phyloP scores from a whole-genome alignment of 352 stramenopile genomes.

The Phytophthora pistaciae region DNA sequence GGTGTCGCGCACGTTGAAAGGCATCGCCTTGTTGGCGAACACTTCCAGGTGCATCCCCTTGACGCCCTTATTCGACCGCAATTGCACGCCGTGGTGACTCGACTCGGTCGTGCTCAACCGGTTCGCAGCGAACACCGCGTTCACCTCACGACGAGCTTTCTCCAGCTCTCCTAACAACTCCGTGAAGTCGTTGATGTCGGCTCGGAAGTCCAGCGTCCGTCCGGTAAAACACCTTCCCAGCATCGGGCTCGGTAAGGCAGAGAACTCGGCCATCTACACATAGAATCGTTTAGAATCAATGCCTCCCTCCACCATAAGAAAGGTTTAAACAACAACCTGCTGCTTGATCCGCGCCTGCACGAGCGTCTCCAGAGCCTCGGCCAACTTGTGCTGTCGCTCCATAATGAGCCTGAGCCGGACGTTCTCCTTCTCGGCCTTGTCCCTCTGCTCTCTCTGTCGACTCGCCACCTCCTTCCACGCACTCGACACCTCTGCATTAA shows the following conservation, averaged over 20 bases:
- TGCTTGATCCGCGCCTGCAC: constrained; percentile 41
- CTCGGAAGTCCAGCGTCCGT: constrained; percentile 28
- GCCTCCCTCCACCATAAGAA: neutral
- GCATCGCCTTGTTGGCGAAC: constrained; percentile 48
- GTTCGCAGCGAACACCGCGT: constrained; percentile 39
- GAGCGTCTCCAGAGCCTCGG: constrained; percentile 40
- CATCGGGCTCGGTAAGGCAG: constrained; percentile 23
- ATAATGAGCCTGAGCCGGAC: constrained; percentile 41
- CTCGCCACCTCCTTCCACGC: constrained; percentile 40
- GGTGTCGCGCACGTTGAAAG: constrained; percentile 41
- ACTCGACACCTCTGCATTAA: constrained; percentile 24
- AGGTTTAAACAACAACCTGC: constrained; percentile 1
- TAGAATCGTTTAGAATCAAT: constrained; percentile 1
- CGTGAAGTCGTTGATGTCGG: constrained; percentile 31
- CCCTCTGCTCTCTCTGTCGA: constrained; percentile 35
- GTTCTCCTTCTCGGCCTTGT: constrained; percentile 48
- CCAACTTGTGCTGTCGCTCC: constrained; percentile 42
- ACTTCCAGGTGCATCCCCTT: constrained; percentile 38
- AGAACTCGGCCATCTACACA: constrained; percentile 34
- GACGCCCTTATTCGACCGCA: constrained; percentile 28
- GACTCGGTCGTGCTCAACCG: constrained; percentile 37
- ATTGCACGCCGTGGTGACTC: constrained; percentile 37
- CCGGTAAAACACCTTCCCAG: constrained; percentile 22
- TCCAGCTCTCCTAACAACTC: constrained; percentile 28
- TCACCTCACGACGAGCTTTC: constrained; percentile 26